phyloP scores from a whole-genome alignment of 768 basidiomycete species.

The Leccinum obscurum region DNA sequence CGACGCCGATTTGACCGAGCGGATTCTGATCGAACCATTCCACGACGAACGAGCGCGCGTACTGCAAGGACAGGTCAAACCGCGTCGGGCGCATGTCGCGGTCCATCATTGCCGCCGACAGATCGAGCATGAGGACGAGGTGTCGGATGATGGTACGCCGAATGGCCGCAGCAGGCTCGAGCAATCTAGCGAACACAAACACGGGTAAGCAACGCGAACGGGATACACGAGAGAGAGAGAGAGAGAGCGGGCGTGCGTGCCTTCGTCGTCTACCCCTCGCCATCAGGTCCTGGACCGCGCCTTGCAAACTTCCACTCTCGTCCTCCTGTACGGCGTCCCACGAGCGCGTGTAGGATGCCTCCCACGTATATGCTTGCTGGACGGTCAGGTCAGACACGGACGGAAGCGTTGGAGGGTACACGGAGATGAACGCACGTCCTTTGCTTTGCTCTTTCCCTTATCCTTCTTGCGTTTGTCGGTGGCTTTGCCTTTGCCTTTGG shows the following conservation, averaged over 20 bases:
- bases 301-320: slow-evolving; percentile 86
- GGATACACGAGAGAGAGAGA: slow-evolving; percentile 1
- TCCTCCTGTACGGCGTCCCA: slow-evolving; percentile 99
- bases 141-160: slow-evolving; percentile 96
- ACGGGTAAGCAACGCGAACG: slow-evolving; percentile 6
- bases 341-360: slow-evolving; percentile 88
- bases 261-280: slow-evolving; percentile 82
- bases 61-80: slow-evolving; percentile 88
- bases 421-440: slow-evolving; percentile 28
- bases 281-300: slow-evolving; percentile 86
- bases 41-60: slow-evolving; percentile 84
- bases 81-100: slow-evolving; percentile 95
- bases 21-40: slow-evolving; percentile 99
- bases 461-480: slow-evolving; percentile 52
- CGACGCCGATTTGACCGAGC: slow-evolving; percentile 92
- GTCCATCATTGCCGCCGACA: slow-evolving; percentile 91
- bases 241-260: slow-evolving; percentile 42
- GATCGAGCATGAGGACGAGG: slow-evolving; percentile 87
- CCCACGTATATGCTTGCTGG: slow-evolving; percentile 92
- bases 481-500: slow-evolving; percentile 58
- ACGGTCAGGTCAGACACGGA: slow-evolving; percentile 12
- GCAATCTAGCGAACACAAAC: slow-evolving; percentile 48
- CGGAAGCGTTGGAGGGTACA: neutral
- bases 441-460: slow-evolving; percentile 45
- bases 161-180: slow-evolving; percentile 83